These are phyloP conservation scores for Amylocarpus encephaloides DNA, from an alignment of 2,329 filamentous ascomycete species.

Conservation along the genomic window DNA sequence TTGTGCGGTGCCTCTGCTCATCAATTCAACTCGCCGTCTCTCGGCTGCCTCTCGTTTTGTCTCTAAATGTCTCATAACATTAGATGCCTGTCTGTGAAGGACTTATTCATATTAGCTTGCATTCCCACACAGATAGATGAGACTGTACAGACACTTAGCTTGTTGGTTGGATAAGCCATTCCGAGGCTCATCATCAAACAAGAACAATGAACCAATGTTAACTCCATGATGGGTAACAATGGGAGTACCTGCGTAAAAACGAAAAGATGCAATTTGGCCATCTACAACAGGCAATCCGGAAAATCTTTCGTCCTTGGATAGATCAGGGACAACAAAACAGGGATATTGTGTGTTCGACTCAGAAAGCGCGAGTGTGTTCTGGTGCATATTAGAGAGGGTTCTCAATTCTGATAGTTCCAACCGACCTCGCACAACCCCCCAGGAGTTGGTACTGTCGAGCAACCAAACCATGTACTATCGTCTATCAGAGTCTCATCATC, in stretches of 20 bases:
- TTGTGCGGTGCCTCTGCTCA: constrained; percentile 44
- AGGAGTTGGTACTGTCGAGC: constrained; percentile 19
- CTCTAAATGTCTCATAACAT: constrained; percentile 55
- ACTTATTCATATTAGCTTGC: constrained; percentile 30
- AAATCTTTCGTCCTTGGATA: constrained; percentile 16
- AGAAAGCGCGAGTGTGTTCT: constrained; percentile 16
- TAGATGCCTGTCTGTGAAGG: constrained; percentile 46
- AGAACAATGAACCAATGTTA: constrained; percentile 53
- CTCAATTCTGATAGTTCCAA: constrained; percentile 13
- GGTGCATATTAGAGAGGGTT: background rate
- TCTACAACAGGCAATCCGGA: constrained; percentile 17
- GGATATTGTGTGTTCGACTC: constrained; percentile 1
- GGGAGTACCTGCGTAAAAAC: constrained; percentile 26
- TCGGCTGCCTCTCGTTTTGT: constrained; percentile 45
- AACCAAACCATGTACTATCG: constrained; percentile 26
- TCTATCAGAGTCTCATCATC: constrained; percentile 16
- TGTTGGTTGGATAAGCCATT: constrained; percentile 36
- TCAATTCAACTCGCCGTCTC: constrained; percentile 44
- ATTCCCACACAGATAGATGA: background rate
- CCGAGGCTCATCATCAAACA: constrained; percentile 50
- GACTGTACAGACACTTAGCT: background rate
- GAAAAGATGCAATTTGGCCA: constrained; percentile 17
- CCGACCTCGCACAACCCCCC: constrained; percentile 28
- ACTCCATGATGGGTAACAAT: constrained; percentile 18
- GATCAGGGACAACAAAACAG: constrained; percentile 18